Evolutionary conservation across 768 basidiomycete species (phyloP), one percentile per base, ranked within the genome.

Genomic region (Hortiboletus flavorubellus): DNA sequence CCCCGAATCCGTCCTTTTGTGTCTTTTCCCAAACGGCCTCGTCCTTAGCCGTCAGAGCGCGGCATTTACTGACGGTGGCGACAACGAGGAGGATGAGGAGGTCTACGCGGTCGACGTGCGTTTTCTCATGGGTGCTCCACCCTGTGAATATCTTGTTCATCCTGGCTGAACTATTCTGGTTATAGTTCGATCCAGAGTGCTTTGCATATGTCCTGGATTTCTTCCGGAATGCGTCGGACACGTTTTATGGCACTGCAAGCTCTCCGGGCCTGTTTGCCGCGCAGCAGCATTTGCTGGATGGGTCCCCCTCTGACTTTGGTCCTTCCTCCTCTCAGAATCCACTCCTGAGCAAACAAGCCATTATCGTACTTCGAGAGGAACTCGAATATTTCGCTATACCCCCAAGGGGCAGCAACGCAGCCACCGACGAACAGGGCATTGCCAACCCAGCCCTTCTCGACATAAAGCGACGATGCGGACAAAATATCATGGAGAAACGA

Each of bases 361-460:
- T 99, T 68, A 98, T 98, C 63, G 96, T 99, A 46, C 85, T 99
- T 29, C 83, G 97, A 30, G 97, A 99, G 71, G 97, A 99, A 74
- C 80, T 99, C 50, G 97, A 99, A 72, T 99, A 98, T 70, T 99
- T 99, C 62, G 88, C 93, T 35, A 98, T 99, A 58, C 93, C 96
- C 2, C 87, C 91, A 14, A 85, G 82, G 63, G 80, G 78, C 54
- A 78, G 80, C 37, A 66, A 68, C 15, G 83, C 87, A 15, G 65
- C 75, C 26, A 91, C 91, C 33, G 88, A 93, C 73, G 82, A 81
- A 55, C 80, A 84, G 49, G 94, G 94, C 10, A 81, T 85, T 59
- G 89, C 93, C 39, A 94, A 93, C 72, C 80, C 83, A 38, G 75
- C 79, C 48, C 76, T 98, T 66, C 74, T 91, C 49, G 84, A 87